Conservation (phyloP, 495 filamentous ascomycete species). For the Paragyromitra xinjiangensis region DNA sequence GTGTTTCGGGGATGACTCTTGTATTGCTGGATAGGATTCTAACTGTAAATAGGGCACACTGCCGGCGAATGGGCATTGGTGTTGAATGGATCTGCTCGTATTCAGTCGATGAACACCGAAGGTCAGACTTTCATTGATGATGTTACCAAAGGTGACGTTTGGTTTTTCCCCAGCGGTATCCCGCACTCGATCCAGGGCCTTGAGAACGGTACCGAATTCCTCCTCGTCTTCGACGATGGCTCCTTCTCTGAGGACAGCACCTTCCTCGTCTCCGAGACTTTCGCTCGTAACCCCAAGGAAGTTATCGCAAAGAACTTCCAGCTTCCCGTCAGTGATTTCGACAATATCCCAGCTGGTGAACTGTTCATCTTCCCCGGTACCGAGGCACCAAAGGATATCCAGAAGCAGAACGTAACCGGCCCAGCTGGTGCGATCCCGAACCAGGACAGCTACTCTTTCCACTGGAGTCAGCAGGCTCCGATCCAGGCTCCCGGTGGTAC, state of each 20-base stretch:
- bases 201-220: conserved; percentile 71
- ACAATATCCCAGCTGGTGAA: conserved; percentile 67
- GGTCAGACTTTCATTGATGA: conserved; percentile 74
- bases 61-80: conserved; percentile 73
- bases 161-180: conserved; percentile 74
- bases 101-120: conserved; percentile 69
- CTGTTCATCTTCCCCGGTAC: conserved; percentile 77
- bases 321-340: conserved; percentile 65
- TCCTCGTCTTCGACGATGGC: conserved; percentile 75
- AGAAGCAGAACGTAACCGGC: conserved; percentile 70
- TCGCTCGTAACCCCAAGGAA: conserved; percentile 69
- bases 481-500: conserved; percentile 69
- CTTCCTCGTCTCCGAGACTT: conserved; percentile 72
- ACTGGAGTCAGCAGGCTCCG: conserved; percentile 71
- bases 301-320: conserved; percentile 73
- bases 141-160: conserved; percentile 72
- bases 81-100: conserved; percentile 71
- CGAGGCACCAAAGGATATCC: conserved; percentile 67
- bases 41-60: conserved; percentile 64
- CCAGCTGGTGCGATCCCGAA: conserved; percentile 67
- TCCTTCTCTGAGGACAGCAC: conserved; percentile 75
- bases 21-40: background rate
- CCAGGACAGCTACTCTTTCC: conserved; percentile 69
- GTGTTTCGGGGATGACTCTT: background rate
- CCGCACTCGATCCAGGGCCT: conserved; percentile 75